These are phyloP conservation scores for Aspergillus persii DNA, from an alignment of 2,329 filamentous ascomycete species.

Conservation along the genomic window DNA sequence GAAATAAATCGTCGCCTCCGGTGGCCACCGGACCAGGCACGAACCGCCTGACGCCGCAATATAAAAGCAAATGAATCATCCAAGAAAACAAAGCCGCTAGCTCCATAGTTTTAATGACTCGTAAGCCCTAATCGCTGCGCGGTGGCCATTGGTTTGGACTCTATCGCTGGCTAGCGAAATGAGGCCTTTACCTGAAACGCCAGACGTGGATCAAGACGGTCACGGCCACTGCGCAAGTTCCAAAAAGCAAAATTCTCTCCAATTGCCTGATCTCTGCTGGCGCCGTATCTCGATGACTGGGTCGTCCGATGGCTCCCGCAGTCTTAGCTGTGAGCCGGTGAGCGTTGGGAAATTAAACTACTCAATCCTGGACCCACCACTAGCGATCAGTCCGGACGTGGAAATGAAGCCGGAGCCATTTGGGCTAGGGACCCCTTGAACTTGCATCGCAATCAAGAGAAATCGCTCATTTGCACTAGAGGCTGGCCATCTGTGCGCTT, in stretches of 20 bases:
- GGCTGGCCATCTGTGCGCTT: background rate
- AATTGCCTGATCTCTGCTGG: background rate
- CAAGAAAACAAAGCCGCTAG: slow-evolving; percentile 1
- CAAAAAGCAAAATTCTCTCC: background rate
- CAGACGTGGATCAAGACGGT: slow-evolving; percentile 13
- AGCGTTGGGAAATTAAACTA: slow-evolving; percentile 5
- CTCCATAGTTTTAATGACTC: slow-evolving; percentile 9
- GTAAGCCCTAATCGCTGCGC: background rate
- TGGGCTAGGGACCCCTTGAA: background rate
- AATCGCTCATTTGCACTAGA: background rate
- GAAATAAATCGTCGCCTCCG: background rate
- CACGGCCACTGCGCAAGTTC: background rate
- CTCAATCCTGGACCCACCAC: background rate
- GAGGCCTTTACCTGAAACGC: slow-evolving; percentile 28
- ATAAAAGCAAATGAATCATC: slow-evolving; percentile 15
- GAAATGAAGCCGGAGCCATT: background rate
- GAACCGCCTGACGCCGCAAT: slow-evolving; percentile 10
- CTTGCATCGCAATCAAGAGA: background rate
- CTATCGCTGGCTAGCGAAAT: slow-evolving; percentile 16
- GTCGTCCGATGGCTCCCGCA: background rate
- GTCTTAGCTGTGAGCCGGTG: background rate
- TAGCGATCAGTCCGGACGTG: background rate
- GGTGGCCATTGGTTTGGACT: slow-evolving; percentile 4
- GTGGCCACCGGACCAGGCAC: background rate
- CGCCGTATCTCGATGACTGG: background rate